phyloP scores from a whole-genome alignment of 208 protist genomes.

The Trypanosoma scelopori region DNA sequence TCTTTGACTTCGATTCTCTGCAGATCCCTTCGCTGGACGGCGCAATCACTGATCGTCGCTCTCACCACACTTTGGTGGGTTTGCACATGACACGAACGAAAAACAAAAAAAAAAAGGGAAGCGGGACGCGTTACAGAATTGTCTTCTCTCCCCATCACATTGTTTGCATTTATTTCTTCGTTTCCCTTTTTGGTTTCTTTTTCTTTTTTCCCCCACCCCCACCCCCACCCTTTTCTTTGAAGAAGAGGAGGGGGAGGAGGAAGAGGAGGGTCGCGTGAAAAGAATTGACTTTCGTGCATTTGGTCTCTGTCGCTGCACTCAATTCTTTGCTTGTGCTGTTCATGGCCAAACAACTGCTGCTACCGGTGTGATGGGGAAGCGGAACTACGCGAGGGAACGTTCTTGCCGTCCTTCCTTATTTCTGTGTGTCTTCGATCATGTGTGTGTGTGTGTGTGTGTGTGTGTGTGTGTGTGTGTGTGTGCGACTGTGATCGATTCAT shows the following conservation, averaged over 20 bases:
- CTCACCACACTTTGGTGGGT: constrained; percentile 28
- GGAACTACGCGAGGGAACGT: too few relatives aligned
- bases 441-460: too few relatives aligned
- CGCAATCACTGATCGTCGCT: constrained; percentile 16
- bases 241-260: too few relatives aligned
- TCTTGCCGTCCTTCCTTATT: neutral
- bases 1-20: constrained; percentile 9
- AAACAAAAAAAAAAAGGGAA: neutral
- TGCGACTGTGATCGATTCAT: neutral
- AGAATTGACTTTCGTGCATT: too few relatives aligned
- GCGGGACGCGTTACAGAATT: constrained; percentile 6
- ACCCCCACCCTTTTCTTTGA: neutral
- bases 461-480: neutral
- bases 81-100: constrained; percentile 2
- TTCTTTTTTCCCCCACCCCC: neutral
- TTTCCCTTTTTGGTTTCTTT: constrained; percentile 3
- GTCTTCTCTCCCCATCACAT: constrained; percentile 14
- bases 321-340: too few relatives aligned
- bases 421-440: neutral
- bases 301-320: too few relatives aligned
- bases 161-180: constrained; percentile 20
- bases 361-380: too few relatives aligned
- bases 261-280: too few relatives aligned
- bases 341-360: too few relatives aligned
- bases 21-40: constrained; percentile 19